Base-by-base conservation (phyloP, 129 eudicot genomes). In the Tagetes patula region DNA sequence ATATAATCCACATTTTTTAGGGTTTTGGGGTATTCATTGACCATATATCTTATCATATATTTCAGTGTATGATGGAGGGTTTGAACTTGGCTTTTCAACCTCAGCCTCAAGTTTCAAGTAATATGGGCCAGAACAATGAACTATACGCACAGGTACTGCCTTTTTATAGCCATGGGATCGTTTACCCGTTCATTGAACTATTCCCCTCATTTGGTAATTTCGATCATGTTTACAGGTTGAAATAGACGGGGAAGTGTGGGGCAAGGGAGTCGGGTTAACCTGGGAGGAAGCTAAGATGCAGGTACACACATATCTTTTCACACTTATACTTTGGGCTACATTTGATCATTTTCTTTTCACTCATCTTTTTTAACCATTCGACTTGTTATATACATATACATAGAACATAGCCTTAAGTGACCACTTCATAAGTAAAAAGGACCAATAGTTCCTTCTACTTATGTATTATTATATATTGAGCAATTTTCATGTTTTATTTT, bases 281-380 rank as follows among this genome's bases (percentile, higher is more conserved):
- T 93, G 96, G 96, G 96, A 89, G 33, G 98, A 89, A 73, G 98
- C 98, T 32, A 89, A 84, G 80, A 76, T 88, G 79, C 86, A 93
- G 98, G 98, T 92, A 69, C 31, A 10, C 89, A 69, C 31, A 10
- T 41, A 6, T 39, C 45, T 52, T 9, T 4, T 60, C 11, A 20
- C 6, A 54, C 3, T 0, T 27, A 6, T 10, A 54, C 60, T 6
- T 6, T 54, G 60, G 60, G 60, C 60, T 27, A 20, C 60, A 14
- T 54, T 54, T 20, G 34, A 5, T 34, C 60, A 3, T 3, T 14
- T 53, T 14, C 1, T 0, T 2, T 4, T 53, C 20, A 53, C 1
- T 8, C 10, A 5, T 5, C 6, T 6, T 54, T 5, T 54, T 6
- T 54, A 20, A 54, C 4, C 60, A 54, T 52, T 52, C 11, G 52